Evolutionary conservation across 2,329 filamentous ascomycete species (phyloP), one percentile per base, ranked within the genome.

Genomic region (Colletotrichum spinosum): DNA sequence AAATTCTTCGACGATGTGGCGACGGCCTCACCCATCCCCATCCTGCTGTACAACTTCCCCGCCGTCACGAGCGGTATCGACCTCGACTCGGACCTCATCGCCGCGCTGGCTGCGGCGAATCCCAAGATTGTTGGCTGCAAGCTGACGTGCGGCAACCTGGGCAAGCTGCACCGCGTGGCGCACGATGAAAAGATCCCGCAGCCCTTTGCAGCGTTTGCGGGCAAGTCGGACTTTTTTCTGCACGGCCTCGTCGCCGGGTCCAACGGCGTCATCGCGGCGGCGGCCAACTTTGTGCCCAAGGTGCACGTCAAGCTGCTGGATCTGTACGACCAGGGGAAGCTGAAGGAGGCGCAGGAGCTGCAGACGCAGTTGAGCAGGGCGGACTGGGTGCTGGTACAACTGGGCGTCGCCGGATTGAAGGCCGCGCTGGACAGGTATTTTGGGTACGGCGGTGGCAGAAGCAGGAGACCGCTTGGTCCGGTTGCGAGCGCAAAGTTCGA

Each of bases 41-140:
- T 91, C 42, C 81, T 91, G 44, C 76, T 91, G 10, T 90, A 91
- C 76, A 91, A 91, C 75, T 92, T 91, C 76, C 90, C 90, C 0
- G 88, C 80, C 11, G 88, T 92, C 15, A 90, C 86, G 69, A 89
- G 89, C 67, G 89, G 89, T 17, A 80, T 92, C 3, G 90, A 92
- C 72, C 79, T 92, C 37, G 89, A 91, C 74, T 90, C 88, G 2
- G 88, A 87, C 54, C 82, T 83, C 0, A 87, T 92, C 51, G 78
- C 83, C 0, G 74, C 75, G 13, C 80, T 90, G 25, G 87, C 86
- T 2, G 75, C 74, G 33, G 75, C 68, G 48, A 74, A 82, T 65
- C 75, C 77, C 15, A 88, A 88, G 60, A 83, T 90, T 45, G 87
- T 90, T n/a, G 88, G 88, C 17, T 86, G 89, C 25, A 90, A 90